Evolutionary conservation across 2,329 filamentous ascomycete genomes (phyloP).

Genomic region (Pseudocercospora musae): DNA sequence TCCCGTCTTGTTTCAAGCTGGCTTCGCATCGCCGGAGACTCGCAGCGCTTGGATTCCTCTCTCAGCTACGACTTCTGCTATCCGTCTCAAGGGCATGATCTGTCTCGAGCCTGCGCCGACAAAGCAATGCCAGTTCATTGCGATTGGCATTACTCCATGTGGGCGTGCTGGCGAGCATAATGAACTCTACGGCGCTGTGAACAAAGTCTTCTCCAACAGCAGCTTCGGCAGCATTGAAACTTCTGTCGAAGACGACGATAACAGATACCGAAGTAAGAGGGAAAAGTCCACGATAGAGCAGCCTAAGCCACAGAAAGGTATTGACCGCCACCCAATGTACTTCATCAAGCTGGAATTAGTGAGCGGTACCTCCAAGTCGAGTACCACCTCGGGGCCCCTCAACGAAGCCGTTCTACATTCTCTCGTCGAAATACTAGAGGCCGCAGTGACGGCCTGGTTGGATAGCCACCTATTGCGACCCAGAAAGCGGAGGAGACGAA

Average conservation of each 20-base stretch:
- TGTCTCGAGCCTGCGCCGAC: constrained; percentile 68
- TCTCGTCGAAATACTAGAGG: constrained; percentile 63
- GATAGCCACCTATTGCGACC: constrained; percentile 68
- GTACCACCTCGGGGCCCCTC: constrained; percentile 10
- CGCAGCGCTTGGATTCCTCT: constrained; percentile 65
- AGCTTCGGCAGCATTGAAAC: constrained; percentile 66
- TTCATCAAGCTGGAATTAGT: constrained; percentile 56
- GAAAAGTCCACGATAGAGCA: constrained; percentile 50
- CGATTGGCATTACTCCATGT: constrained; percentile 69
- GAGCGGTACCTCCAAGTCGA: neutral
- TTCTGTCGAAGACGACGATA: constrained; percentile 18
- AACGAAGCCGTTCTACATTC: constrained; percentile 45
- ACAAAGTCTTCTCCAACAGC: constrained; percentile 71
- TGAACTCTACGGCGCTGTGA: constrained; percentile 72
- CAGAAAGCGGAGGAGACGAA: constrained; percentile 26
- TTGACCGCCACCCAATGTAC: constrained; percentile 89
- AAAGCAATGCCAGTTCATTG: constrained; percentile 75
- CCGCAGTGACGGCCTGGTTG: constrained; percentile 71
- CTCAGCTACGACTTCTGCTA: constrained; percentile 59
- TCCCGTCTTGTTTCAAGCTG: constrained; percentile 63
- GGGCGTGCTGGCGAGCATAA: constrained; percentile 55
- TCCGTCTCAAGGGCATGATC: constrained; percentile 68
- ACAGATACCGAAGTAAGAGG: constrained; percentile 28
- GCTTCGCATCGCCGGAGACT: constrained; percentile 55
- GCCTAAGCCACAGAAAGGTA: constrained; percentile 57